These are phyloP conservation scores for Leptographium flavum DNA, from an alignment of 2,329 filamentous ascomycete genomes.

Conservation along the genomic window DNA sequence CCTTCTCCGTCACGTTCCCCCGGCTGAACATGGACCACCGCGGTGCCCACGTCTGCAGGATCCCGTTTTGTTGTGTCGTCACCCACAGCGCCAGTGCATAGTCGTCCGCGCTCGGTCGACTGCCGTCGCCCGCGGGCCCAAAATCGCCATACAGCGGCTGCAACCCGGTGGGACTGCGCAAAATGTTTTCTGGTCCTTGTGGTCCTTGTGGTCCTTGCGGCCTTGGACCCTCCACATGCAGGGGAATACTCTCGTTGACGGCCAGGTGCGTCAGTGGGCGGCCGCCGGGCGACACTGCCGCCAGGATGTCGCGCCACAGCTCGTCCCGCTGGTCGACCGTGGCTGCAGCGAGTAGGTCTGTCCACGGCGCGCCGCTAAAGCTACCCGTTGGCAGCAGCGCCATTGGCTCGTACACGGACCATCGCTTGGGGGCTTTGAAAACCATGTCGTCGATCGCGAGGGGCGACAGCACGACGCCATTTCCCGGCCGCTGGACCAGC, in stretches of 20 bases:
- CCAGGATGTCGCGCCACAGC: slow-evolving; percentile 37
- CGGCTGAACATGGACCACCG: slow-evolving; percentile 88
- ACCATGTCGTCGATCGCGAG: slow-evolving; percentile 16
- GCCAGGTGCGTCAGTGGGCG: slow-evolving; percentile 39
- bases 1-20: slow-evolving; percentile 83
- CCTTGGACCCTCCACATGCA: slow-evolving; percentile 16
- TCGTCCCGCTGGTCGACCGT: slow-evolving; percentile 13
- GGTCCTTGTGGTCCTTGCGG: not conserved
- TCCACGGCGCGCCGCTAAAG: slow-evolving; percentile 31
- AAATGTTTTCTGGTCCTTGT: slow-evolving; percentile 42
- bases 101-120: slow-evolving; percentile 25
- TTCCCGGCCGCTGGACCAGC: not conserved
- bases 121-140: slow-evolving; percentile 32
- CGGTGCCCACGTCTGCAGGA: slow-evolving; percentile 77
- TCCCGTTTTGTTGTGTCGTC: slow-evolving; percentile 60
- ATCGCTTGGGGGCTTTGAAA: slow-evolving; percentile 36
- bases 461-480: not conserved
- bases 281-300: slow-evolving; percentile 25
- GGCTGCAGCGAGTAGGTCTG: slow-evolving; percentile 17
- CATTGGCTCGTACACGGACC: slow-evolving; percentile 47
- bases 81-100: slow-evolving; percentile 66
- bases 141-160: slow-evolving; percentile 62
- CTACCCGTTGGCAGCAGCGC: slow-evolving; percentile 44
- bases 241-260: slow-evolving; percentile 47
- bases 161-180: slow-evolving; percentile 60